Evolutionary conservation across 2,329 filamentous ascomycete species (phyloP).

Genomic region (Beauveria asiatica): DNA sequence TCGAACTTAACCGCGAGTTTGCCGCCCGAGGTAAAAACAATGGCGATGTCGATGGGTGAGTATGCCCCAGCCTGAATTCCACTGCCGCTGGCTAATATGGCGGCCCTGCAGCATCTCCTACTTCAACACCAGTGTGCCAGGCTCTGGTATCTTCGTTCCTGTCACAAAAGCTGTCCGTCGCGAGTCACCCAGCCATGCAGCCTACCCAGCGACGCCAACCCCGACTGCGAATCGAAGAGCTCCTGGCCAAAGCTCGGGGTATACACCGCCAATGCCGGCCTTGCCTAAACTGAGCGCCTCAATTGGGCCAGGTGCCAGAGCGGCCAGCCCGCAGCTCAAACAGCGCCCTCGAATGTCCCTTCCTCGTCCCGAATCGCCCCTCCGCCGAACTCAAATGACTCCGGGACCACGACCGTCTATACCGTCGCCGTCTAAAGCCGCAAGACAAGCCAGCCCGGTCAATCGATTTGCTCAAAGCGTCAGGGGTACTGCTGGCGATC

Average conservation of each 20-base stretch:
- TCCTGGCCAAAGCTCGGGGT: conserved; percentile 49
- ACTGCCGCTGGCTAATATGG: conserved; percentile 11
- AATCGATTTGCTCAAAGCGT: conserved; percentile 57
- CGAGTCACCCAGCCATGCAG: conserved; percentile 39
- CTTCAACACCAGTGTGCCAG: conserved; percentile 69
- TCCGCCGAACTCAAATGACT: conserved; percentile 58
- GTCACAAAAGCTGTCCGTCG: conserved; percentile 69
- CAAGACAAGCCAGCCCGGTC: conserved; percentile 34
- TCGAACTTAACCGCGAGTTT: conserved; percentile 78
- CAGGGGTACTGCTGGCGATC: conserved; percentile 52
- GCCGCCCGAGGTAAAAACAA: conserved; percentile 85
- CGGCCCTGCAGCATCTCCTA: conserved; percentile 52
- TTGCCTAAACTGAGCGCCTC: conserved; percentile 83
- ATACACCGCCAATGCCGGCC: conserved; percentile 56
- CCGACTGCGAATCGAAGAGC: conserved; percentile 48
- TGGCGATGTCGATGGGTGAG: conserved; percentile 89
- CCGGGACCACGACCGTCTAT: conserved; percentile 50
- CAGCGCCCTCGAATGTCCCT: conserved; percentile 62
- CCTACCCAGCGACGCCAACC: conserved; percentile 58
- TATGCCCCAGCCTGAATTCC: conserved; percentile 3
- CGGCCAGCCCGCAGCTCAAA: conserved; percentile 64
- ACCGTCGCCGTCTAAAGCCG: conserved; percentile 36
- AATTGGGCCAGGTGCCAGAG: conserved; percentile 60
- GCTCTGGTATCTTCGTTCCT: conserved; percentile 89
- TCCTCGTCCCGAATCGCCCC: conserved; percentile 80